phyloP scores from a whole-genome alignment of 73 alveolate species.

The Symbiodinium pilosum region DNA sequence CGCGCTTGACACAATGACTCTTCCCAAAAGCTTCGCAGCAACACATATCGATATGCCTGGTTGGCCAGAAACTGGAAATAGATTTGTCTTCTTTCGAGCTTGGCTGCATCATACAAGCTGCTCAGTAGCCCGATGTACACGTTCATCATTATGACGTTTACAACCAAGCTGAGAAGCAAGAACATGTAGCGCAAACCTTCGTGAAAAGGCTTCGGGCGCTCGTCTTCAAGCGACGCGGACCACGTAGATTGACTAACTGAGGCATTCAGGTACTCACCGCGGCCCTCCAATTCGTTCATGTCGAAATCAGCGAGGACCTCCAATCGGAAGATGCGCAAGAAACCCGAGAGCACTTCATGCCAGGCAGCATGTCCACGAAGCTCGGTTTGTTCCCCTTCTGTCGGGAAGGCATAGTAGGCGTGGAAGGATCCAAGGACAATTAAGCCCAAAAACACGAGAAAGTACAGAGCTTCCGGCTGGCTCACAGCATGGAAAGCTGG shows the following conservation, averaged over 20 bases:
- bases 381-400: not conserved
- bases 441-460: not conserved
- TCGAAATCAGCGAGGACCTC: not conserved
- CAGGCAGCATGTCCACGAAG: not conserved
- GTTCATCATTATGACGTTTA: not conserved
- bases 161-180: not conserved
- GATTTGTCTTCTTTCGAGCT: not conserved
- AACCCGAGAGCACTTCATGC: not conserved
- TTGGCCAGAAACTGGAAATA: not conserved
- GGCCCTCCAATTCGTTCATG: slow-evolving; percentile 5
- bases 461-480: slow-evolving; percentile 6
- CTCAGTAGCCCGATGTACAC: slow-evolving; percentile 8
- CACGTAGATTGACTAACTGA: not conserved
- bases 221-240: not conserved
- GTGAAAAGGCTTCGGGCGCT: not conserved
- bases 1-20: not conserved
- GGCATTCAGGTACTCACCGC: not conserved
- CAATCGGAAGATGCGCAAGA: not conserved
- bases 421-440: not conserved
- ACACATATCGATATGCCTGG: not conserved
- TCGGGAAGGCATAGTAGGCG: not conserved
- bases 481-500: not conserved
- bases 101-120: not conserved
- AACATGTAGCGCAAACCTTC: slow-evolving; percentile 7
- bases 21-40: slow-evolving; percentile 10